These are phyloP conservation scores for Vicia faba DNA, from an alignment of 306 rosid species.

Conservation along the genomic window DNA sequence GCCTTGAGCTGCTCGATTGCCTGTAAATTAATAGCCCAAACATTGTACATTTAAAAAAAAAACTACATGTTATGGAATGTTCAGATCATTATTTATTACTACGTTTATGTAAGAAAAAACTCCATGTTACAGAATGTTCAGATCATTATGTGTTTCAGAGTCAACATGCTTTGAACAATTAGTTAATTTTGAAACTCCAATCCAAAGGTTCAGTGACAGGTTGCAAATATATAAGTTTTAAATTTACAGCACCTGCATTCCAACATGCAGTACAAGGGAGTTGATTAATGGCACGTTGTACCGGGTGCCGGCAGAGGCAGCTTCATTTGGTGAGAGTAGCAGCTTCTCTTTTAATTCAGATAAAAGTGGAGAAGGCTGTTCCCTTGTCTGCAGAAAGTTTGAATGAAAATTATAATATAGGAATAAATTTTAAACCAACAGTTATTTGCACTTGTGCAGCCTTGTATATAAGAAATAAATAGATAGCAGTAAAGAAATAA, in stretches of 20 bases:
- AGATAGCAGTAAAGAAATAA: not conserved
- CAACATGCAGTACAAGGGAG: conserved; percentile 92
- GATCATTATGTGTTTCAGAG: not conserved
- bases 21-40: conserved; percentile 46
- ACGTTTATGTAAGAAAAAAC: not conserved
- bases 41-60: not conserved
- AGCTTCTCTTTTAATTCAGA: conserved; percentile 86
- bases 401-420: conserved; percentile 18
- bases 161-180: conserved; percentile 10
- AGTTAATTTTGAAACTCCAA: conserved; percentile 8
- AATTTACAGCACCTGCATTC: conserved; percentile 81
- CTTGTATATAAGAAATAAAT: not conserved
- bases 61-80: not conserved
- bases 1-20: conserved; percentile 93
- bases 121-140: not conserved
- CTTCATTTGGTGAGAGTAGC: conserved; percentile 76
- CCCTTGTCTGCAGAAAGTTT: conserved; percentile 69
- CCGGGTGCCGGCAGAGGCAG: conserved; percentile 81
- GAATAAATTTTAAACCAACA: not conserved
- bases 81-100: not conserved
- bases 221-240: not conserved
- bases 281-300: conserved; percentile 92
- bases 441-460: not conserved
- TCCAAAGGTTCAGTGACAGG: conserved; percentile 6
- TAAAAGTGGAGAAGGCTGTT: conserved; percentile 63